Conservation (phyloP, 1,139 yeast genomes). For the Hyphopichia wangnamkhiaoensis region DNA sequence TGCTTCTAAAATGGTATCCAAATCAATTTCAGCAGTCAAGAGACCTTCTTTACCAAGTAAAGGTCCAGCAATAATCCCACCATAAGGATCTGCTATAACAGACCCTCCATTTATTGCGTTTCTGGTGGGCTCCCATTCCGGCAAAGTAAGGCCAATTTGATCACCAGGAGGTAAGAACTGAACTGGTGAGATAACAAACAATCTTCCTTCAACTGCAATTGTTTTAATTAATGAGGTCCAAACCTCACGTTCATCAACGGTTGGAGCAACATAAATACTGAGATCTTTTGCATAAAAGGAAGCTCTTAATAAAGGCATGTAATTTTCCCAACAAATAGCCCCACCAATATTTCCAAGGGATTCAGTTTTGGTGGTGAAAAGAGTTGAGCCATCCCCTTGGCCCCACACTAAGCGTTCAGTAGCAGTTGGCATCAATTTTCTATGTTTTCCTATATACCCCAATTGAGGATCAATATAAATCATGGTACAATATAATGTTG, state of each 20-base stretch:
- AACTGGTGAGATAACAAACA: constrained; percentile 31
- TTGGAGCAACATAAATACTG: constrained; percentile 40
- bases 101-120: constrained; percentile 42
- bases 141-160: constrained; percentile 11
- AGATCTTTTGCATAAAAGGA: constrained; percentile 40
- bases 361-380: constrained; percentile 27
- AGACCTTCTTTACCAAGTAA: constrained; percentile 35
- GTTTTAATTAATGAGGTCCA: constrained; percentile 36
- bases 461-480: constrained; percentile 30
- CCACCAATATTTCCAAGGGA: constrained; percentile 36
- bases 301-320: constrained; percentile 32
- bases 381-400: constrained; percentile 41
- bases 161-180: constrained; percentile 23
- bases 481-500: constrained; percentile 35
- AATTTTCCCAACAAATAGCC: constrained; percentile 45
- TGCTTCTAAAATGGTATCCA: constrained; percentile 29
- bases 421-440: constrained; percentile 42
- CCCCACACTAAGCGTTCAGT: constrained; percentile 42
- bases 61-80: constrained; percentile 43
- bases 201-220: constrained; percentile 33
- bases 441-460: constrained; percentile 38
- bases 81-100: constrained; percentile 26
- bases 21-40: constrained; percentile 33
- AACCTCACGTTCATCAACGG: constrained; percentile 37
- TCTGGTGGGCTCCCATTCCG: constrained; percentile 15